Evolutionary conservation across 768 basidiomycete species (phyloP).

Genomic region (Exidia glandulosa): DNA sequence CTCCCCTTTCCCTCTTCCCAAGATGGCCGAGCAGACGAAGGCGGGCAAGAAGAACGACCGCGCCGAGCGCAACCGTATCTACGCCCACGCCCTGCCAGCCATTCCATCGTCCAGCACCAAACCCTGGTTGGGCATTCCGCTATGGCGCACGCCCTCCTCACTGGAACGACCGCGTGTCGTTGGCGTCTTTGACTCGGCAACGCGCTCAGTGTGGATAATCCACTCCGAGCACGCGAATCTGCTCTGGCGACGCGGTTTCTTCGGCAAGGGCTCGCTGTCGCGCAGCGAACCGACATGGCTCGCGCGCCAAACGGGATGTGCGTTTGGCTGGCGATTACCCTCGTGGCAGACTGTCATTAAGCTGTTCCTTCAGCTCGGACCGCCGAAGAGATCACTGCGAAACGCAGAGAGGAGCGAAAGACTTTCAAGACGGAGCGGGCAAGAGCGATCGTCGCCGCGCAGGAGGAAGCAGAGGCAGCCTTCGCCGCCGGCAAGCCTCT

Average conservation of each 20-base stretch:
- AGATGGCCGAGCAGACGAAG: background rate
- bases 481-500: conserved; percentile 55
- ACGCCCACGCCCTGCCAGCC: conserved; percentile 64
- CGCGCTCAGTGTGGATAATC: conserved; percentile 82
- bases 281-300: conserved; percentile 94
- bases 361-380: conserved; percentile 45
- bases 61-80: conserved; percentile 52
- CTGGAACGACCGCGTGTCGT: conserved; percentile 63
- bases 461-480: conserved; percentile 65
- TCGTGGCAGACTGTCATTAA: background rate
- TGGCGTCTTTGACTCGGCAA: conserved; percentile 65
- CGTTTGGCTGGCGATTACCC: conserved; percentile 19
- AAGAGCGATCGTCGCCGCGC: conserved; percentile 70
- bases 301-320: conserved; percentile 67
- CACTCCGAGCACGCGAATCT: conserved; percentile 49
- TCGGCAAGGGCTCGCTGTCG: conserved; percentile 92
- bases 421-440: conserved; percentile 93
- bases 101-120: conserved; percentile 23
- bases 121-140: conserved; percentile 27
- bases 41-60: background rate
- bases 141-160: conserved; percentile 41
- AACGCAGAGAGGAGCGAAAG: conserved; percentile 75
- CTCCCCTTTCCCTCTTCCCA: background rate
- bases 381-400: conserved; percentile 84
- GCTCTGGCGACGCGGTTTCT: conserved; percentile 88